Base-by-base conservation (phyloP, 2,329 filamentous ascomycete species). In the Talaromyces sp. region DNA sequence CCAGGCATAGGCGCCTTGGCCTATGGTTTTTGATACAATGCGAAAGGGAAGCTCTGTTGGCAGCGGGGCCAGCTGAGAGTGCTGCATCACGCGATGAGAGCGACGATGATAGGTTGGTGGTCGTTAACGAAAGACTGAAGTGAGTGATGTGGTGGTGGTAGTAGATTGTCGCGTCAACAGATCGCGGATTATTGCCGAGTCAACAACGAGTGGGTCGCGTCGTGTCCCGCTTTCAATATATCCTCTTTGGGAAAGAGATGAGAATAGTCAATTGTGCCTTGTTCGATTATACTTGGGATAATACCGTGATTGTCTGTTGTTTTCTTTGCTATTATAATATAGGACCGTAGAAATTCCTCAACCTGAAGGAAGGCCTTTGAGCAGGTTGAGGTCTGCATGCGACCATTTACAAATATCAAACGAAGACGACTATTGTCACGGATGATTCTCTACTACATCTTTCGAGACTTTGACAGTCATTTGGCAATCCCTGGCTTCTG, bases 1-100 rank as follows among this genome's bases (percentile, higher is more conserved):
- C 94, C 93, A 98, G 76, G 95, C 95, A 84, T 99, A 99, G 71
- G 95, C 95, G 72, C 95, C 95, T 76, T 92, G 90, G 64, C 95
- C 95, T 72, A 99, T 97, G 14, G 95, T 99, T 77, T 95, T 95
- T 67, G 95, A 98, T 72, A 99, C 86, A 74, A 99, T 90, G 69
- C 94, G 88, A 78, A 99, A 99, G 61, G 95, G 95, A 59, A 99
- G 84, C 73, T 97, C 88, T 67, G 72, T 74, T 27, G 95, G 95
- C 60, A 98, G 82, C 69, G 94, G 93, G 74, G 93, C 93, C 71
- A 93, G 82, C 81, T 99, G 95, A 70, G 93, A 96, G 85, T 96
- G 84, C 73, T 83, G 83, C 82, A 87, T 86, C n/a, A 19, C 50
- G 50, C 11, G 50, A 31, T 6, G 27, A 31, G 27, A 31, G 27